Percentiles rank a stretch among this genome's conserved stretches.
Conservation (phyloP, 768 basidiomycete genomes). For the Suillus lakei region DNA sequence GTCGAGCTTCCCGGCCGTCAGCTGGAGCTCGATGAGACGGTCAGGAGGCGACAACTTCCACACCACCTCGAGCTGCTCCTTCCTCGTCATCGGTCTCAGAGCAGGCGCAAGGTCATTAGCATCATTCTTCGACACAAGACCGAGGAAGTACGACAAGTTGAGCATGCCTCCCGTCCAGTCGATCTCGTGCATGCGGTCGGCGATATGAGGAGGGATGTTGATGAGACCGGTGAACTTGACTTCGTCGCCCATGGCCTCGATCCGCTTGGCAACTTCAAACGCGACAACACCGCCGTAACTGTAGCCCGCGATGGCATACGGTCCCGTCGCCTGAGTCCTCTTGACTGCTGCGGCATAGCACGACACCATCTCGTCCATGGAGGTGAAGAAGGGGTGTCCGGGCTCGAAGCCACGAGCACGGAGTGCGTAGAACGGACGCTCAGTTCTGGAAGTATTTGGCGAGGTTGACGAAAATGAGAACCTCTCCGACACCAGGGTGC, state of each 20-base stretch:
- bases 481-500: slow-evolving; percentile 48
- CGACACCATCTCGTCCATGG: slow-evolving; percentile 40
- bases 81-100: slow-evolving; percentile 24
- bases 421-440: slow-evolving; percentile 43
- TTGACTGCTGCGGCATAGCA: slow-evolving; percentile 37
- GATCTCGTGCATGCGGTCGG: slow-evolving; percentile 47
- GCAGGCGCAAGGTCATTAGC: slow-evolving; percentile 25
- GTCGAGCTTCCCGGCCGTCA: slow-evolving; percentile 27
- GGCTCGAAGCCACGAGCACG: slow-evolving; percentile 44
- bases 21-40: slow-evolving; percentile 32
- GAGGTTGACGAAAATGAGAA: slow-evolving; percentile 46
- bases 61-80: slow-evolving; percentile 29
- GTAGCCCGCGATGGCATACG: slow-evolving; percentile 43
- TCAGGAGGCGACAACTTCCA: slow-evolving; percentile 34
- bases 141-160: slow-evolving; percentile 48
- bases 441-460: slow-evolving; percentile 44
- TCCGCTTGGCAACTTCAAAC: slow-evolving; percentile 39
- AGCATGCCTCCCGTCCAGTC: slow-evolving; percentile 45
- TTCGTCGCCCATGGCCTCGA: slow-evolving; percentile 32
- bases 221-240: slow-evolving; percentile 41
- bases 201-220: slow-evolving; percentile 42
- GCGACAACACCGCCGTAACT: slow-evolving; percentile 43
- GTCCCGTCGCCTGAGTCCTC: slow-evolving; percentile 32
- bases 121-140: slow-evolving; percentile 34
- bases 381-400: slow-evolving; percentile 32